Conservation (phyloP, 2,329 filamentous ascomycete genomes). For the Corinectria fuckeliana region DNA sequence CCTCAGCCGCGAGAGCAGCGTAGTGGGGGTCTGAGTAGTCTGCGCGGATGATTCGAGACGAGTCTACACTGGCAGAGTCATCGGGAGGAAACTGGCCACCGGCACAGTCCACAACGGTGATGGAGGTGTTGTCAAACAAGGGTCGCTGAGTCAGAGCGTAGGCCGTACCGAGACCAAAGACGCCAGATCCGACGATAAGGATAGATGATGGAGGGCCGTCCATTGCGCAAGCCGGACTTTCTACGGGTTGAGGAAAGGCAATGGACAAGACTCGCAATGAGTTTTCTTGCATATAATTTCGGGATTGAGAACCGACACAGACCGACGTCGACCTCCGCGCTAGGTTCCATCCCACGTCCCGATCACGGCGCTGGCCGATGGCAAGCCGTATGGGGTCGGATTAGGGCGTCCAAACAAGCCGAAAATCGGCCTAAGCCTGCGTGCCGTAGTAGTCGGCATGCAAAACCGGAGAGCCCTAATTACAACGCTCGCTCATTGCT, state of each 20-base stretch:
- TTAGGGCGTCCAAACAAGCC: conserved; percentile 19
- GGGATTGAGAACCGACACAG: neutral
- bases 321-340: conserved; percentile 6
- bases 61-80: conserved; percentile 67
- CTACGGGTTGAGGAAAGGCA: conserved; percentile 14
- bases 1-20: conserved; percentile 72
- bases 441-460: neutral
- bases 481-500: too few relatives aligned
- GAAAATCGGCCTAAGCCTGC: conserved; percentile 27
- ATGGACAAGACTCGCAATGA: conserved; percentile 3
- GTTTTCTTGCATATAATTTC: neutral
- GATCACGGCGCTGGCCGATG: conserved; percentile 35
- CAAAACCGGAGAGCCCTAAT: too few relatives aligned
- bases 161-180: conserved; percentile 68
- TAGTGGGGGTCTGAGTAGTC: conserved; percentile 88
- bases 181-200: conserved; percentile 73
- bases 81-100: conserved; percentile 63
- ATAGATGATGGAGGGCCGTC: conserved; percentile 54
- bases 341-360: conserved; percentile 29
- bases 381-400: conserved; percentile 17
- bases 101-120: conserved; percentile 66
- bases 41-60: conserved; percentile 67
- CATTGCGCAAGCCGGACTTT: conserved; percentile 34
- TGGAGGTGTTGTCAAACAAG: conserved; percentile 57
- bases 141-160: conserved; percentile 71